Evolutionary conservation across 2,329 filamentous ascomycete species (phyloP), one percentile per base, ranked within the genome.

Genomic region (Corniculantispora saksenae): DNA sequence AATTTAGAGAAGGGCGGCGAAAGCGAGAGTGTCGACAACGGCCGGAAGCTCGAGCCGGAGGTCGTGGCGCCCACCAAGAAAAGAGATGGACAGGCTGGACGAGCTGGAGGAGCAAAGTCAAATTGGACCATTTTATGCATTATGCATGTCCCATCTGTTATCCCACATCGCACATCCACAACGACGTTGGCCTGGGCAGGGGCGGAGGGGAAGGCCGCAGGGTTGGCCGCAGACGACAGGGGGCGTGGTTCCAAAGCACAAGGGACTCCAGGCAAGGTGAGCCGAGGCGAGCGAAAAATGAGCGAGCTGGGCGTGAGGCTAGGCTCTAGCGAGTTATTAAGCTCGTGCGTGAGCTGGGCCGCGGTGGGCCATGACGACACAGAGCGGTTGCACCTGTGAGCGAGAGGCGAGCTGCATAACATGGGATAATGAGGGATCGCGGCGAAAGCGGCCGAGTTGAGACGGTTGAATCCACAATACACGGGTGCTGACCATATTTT

Each of bases 71-170:
- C 27, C 25, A n/a, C 40, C 19, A 48, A 47, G 21, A 32, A 32
- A 32, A 25, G 23, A 48, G 40, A n/a, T 23, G 54, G 29, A 32
- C 21, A 19, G 17, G 27, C 53, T 62, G 51, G 53, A 40, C 12
- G 25, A 54, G 38, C 40, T 58, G 55, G 29, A 29, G 29, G 27
- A 56, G 60, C 38, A 47, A 13, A 27, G 61, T 35, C 61, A 63
- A 63, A 63, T 63, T 63, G 61, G 61, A 40, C 61, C 25, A 50
- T 57, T 56, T 63, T 63, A 63, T 63, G 61, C 61, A 57, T 63
- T 57, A 63, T 63, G 61, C 61, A 63, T 23, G 51, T 56, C 29
- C 51, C 29, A 56, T 63, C 40, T 63, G 48, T 40, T 54, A 63
- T 63, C 29, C 61, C 29, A 56, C 61, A 62, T 62, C 51, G 32